Evolutionary conservation across 495 filamentous ascomycete species (phyloP).

Genomic region (Penicillium riverlandense): DNA sequence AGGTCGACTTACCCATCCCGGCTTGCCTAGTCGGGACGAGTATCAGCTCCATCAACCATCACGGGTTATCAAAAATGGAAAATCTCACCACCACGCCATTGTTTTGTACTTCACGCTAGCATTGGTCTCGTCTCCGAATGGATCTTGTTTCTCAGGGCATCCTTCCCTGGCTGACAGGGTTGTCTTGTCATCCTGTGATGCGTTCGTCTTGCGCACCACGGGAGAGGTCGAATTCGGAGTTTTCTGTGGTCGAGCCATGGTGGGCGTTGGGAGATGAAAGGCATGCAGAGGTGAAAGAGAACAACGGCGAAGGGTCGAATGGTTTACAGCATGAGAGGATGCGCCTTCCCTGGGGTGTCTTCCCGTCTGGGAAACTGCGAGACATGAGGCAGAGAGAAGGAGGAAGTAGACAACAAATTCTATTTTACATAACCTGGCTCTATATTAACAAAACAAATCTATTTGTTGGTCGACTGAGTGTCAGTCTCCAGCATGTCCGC

Average conservation of each 20-base stretch:
- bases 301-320: neutral
- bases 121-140: conserved; percentile 26
- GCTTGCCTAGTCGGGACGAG: conserved; percentile 19
- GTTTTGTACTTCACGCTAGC: conserved; percentile 25
- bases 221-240: neutral
- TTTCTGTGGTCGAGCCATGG: neutral
- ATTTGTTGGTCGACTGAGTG: conserved; percentile 38
- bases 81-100: conserved; percentile 30
- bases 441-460: conserved; percentile 17
- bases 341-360: neutral
- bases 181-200: neutral
- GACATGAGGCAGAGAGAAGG: neutral
- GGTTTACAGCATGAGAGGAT: neutral
- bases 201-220: neutral
- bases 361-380: too few relatives aligned
- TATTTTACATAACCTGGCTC: conserved; percentile 30
- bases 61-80: neutral
- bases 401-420: conserved; percentile 12
- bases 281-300: neutral
- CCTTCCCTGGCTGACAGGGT: neutral
- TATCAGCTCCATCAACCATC: neutral
- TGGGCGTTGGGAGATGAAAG: neutral
- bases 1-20: conserved; percentile 20
- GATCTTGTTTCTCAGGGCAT: conserved; percentile 10
- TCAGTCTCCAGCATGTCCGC: conserved; percentile 50